Conservation (phyloP, 139 green algal species). For the Chlamydomonas urium region DNA sequence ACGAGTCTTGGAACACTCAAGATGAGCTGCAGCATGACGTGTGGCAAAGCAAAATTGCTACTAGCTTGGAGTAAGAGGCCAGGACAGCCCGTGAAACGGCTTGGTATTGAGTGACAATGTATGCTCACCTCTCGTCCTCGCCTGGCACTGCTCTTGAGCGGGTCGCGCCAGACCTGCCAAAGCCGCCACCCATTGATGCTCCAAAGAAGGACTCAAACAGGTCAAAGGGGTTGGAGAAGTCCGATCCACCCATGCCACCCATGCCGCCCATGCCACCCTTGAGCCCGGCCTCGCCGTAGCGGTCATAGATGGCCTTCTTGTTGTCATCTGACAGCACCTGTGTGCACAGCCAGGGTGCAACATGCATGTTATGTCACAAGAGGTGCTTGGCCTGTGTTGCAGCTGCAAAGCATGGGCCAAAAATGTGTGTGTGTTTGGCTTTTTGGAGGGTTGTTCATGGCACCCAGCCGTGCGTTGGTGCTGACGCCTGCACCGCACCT, state of each 20-base stretch:
- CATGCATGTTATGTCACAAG: too few relatives aligned
- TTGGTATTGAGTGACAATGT: neutral
- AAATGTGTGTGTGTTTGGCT: neutral
- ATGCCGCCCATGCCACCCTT: constrained; percentile 79
- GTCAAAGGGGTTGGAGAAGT: constrained; percentile 96
- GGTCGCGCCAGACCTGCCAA: constrained; percentile 36
- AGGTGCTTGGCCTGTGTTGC: too few relatives aligned
- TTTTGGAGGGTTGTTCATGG: neutral
- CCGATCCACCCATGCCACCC: constrained; percentile 30
- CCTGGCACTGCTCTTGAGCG: constrained; percentile 53
- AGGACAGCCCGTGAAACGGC: too few relatives aligned
- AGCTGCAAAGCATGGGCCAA: too few relatives aligned
- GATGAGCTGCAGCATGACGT: too few relatives aligned
- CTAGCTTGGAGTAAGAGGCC: too few relatives aligned
- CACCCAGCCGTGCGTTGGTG: neutral
- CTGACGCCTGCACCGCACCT: constrained; percentile 54
- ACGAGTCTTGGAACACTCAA: too few relatives aligned
- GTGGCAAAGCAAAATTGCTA: too few relatives aligned
- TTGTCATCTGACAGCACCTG: constrained; percentile 96
- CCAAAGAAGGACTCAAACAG: constrained; percentile 99
- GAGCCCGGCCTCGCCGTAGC: constrained; percentile 91
- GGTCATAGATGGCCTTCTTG: constrained; percentile 94
- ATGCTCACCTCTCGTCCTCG: constrained; percentile 71
- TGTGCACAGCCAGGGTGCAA: neutral
- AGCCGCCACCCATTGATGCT: constrained; percentile 45